Evolutionary conservation across 495 filamentous ascomycete genomes (phyloP).

Genomic region (Aspergillus steynii): DNA sequence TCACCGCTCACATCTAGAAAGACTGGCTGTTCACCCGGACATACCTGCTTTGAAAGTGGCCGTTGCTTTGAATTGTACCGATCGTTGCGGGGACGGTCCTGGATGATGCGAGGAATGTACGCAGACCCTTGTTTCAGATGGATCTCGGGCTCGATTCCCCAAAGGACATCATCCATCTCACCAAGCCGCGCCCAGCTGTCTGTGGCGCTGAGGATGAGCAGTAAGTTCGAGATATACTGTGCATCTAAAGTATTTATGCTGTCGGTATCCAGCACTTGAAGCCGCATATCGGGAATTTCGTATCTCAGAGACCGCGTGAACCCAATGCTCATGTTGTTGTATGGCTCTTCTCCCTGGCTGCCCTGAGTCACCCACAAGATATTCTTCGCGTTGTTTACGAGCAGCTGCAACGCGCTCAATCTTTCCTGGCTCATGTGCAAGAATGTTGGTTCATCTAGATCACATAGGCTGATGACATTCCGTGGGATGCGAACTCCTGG

Average conservation of each 20-base stretch:
- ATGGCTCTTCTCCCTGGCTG: slow-evolving; percentile 24
- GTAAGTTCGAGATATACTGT: not conserved
- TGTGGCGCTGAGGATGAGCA: not conserved
- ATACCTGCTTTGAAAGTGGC: not conserved
- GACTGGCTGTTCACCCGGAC: not conserved
- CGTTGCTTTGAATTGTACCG: not conserved
- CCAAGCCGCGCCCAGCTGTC: not conserved
- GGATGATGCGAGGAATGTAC: not conserved
- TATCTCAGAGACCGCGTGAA: slow-evolving; percentile 27
- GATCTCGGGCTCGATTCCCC: not conserved
- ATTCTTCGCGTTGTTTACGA: slow-evolving; percentile 27
- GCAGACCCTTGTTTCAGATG: not conserved
- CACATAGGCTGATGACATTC: slow-evolving; percentile 37
- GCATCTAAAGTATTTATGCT: not conserved
- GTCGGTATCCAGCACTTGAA: slow-evolving; percentile 33
- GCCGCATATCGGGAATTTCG: slow-evolving; percentile 24
- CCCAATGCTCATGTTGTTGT: slow-evolving; percentile 33
- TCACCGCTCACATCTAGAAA: not conserved
- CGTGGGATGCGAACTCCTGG: not conserved
- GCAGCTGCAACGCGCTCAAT: slow-evolving; percentile 11
- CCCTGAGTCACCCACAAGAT: slow-evolving; percentile 41
- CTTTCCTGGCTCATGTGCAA: slow-evolving; percentile 29
- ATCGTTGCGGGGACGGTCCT: not conserved
- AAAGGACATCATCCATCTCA: not conserved
- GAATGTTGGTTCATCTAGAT: slow-evolving; percentile 47